phyloP scores from a whole-genome alignment of 768 basidiomycete species.

The Tulasnella sp. region DNA sequence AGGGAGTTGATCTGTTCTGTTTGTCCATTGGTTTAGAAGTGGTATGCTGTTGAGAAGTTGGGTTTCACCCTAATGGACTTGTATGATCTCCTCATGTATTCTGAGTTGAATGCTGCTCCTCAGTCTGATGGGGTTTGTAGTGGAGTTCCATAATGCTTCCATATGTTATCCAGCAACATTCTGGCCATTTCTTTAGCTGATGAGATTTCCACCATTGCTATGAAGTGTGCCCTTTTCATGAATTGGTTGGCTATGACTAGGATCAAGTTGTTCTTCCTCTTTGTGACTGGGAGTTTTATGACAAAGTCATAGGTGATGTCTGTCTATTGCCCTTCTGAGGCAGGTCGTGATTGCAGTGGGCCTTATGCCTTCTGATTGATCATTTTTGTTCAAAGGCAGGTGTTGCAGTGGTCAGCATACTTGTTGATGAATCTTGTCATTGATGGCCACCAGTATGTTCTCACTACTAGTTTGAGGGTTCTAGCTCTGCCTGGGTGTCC shows the following conservation, averaged over 20 bases:
- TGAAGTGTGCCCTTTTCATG: neutral
- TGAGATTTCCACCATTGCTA: neutral
- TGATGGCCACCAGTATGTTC: conserved; percentile 20
- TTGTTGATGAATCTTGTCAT: conserved; percentile 17
- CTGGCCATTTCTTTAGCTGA: conserved; percentile 25
- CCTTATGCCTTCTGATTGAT: conserved; percentile 17
- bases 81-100: neutral
- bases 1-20: too few species aligned
- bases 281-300: too few species aligned
- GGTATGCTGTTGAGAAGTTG: conserved; percentile 11
- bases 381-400: conserved; percentile 10
- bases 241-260: neutral
- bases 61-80: neutral
- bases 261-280: neutral
- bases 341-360: conserved; percentile 7
- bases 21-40: too few species aligned
- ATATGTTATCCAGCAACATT: conserved; percentile 32
- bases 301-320: too few species aligned
- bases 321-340: too few species aligned
- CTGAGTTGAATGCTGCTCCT: conserved; percentile 10
- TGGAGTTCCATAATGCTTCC: conserved; percentile 16
- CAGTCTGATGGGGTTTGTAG: neutral
- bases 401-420: conserved; percentile 20
- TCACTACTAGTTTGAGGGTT: conserved; percentile 17
- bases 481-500: conserved; percentile 17